Evolutionary conservation across 129 eudicot species (phyloP).

Genomic region (Heracleum sosnowskyi): DNA sequence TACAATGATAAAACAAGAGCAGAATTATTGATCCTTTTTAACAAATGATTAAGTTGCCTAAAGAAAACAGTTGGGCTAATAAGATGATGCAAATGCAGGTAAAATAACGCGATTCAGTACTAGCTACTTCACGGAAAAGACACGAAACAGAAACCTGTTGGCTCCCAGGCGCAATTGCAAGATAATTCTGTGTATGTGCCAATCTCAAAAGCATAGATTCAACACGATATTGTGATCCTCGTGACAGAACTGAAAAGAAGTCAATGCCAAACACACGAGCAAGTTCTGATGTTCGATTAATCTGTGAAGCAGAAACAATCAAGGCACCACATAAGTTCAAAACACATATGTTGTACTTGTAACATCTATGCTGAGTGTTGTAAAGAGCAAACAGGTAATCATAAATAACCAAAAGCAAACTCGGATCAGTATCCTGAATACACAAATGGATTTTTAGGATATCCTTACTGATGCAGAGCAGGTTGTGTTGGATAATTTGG

Average conservation of each 20-base stretch:
- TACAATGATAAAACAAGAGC: not conserved
- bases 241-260: slow-evolving; percentile 91
- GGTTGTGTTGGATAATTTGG: too few species aligned
- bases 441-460: not conserved
- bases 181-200: slow-evolving; percentile 90
- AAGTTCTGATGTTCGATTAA: slow-evolving; percentile 96
- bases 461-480: not conserved
- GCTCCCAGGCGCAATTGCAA: slow-evolving; percentile 85
- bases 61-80: not conserved
- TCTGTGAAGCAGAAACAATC: slow-evolving; percentile 30
- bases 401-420: not conserved
- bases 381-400: not conserved
- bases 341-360: not conserved
- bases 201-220: slow-evolving; percentile 91
- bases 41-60: not conserved
- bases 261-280: slow-evolving; percentile 98
- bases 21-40: not conserved
- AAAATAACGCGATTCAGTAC: too few species aligned
- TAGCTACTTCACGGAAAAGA: slow-evolving; percentile 4
- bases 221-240: slow-evolving; percentile 98
- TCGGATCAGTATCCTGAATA: not conserved
- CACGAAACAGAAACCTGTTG: slow-evolving; percentile 48
- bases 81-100: not conserved
- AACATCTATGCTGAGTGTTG: not conserved
- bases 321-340: not conserved